Conservation (phyloP, 768 basidiomycete genomes). For the Leccinum ochraceum region DNA sequence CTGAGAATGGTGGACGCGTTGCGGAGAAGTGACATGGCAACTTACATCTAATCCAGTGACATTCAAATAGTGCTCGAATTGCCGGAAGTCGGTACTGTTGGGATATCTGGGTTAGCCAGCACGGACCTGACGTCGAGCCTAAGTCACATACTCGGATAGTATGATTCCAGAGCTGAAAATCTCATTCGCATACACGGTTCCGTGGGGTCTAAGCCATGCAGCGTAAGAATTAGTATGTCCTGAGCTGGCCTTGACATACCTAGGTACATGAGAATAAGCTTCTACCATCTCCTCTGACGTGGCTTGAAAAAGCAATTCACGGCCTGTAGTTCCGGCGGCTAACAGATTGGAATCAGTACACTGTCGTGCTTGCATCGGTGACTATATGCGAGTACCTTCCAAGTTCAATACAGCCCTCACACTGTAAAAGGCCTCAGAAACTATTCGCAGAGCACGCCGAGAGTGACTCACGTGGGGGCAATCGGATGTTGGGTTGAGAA, state of each 20-base stretch:
- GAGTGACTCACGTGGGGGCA: too few species aligned
- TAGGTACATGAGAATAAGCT: slow-evolving; percentile 82
- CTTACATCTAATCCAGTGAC: slow-evolving; percentile 89
- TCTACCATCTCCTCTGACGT: slow-evolving; percentile 94
- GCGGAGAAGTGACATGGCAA: slow-evolving; percentile 2
- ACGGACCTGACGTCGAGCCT: slow-evolving; percentile 2
- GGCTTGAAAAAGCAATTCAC: slow-evolving; percentile 92
- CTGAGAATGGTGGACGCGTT: background rate
- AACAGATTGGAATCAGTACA: slow-evolving; percentile 6
- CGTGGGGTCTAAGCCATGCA: slow-evolving; percentile 63
- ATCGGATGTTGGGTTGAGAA: too few species aligned
- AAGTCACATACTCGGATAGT: slow-evolving; percentile 73
- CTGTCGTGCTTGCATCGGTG: background rate
- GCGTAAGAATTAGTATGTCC: background rate
- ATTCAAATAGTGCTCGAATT: slow-evolving; percentile 87
- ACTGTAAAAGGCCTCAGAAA: slow-evolving; percentile 37
- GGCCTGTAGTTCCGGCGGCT: slow-evolving; percentile 88
- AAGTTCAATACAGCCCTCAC: slow-evolving; percentile 66
- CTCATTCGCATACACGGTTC: slow-evolving; percentile 87
- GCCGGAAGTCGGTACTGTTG: slow-evolving; percentile 88
- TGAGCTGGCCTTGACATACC: slow-evolving; percentile 62
- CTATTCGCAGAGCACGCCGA: background rate
- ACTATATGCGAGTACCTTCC: slow-evolving; percentile 55
- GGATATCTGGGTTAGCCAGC: slow-evolving; percentile 7
- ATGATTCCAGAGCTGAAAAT: slow-evolving; percentile 91